Evolutionary conservation across 768 basidiomycete species (phyloP), one percentile per base, ranked within the genome.

Genomic region (Xerocomus spinulosus): DNA sequence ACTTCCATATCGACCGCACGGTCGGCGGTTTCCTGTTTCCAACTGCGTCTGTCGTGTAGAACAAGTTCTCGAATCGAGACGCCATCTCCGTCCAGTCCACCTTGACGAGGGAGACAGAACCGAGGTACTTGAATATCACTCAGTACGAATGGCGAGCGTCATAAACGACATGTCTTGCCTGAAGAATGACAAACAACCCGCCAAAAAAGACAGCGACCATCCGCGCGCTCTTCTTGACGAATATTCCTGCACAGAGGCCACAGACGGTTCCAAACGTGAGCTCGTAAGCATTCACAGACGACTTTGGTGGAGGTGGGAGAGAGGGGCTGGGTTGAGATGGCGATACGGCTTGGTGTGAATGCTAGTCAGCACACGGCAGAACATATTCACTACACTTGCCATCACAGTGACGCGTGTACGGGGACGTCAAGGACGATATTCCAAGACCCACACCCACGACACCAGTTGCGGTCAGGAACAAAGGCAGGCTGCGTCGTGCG

Each of bases 141-240:
- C 28, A 57, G 55, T 13, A 9, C 3, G n/a, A 4, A 35, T n/a
- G 32, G 33, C 42, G 7, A 18, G 7, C 1, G 6, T 15, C 35
- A 26, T 29, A 15, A 2, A 4, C 5, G 23, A 12, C 14, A 8
- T 28, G 35, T 61, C 80, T 39, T 48, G 92, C 93, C 79, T 95
- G 93, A 9, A 98, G 77, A 37, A 97, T 68, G 18, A 97, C 85
- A 55, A 96, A 98, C 2, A 89, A 71, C 3, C 92, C 92, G 3
- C 95, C 95, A n/a, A 96, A 69, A 35, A 87, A 62, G 69, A 92
- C 93, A 0, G 93, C 95, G 10, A 85, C 67, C 2, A 80, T 73
- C 64, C 85, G 89, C 8, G 85, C 80, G n/a, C 95, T 94, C 67
- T 95, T 97, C 70, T 96, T 97, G 57, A 95, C 74, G 61, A 98